Conservation (phyloP, 2,329 filamentous ascomycete genomes). For the Fusarium protoensiforme region DNA sequence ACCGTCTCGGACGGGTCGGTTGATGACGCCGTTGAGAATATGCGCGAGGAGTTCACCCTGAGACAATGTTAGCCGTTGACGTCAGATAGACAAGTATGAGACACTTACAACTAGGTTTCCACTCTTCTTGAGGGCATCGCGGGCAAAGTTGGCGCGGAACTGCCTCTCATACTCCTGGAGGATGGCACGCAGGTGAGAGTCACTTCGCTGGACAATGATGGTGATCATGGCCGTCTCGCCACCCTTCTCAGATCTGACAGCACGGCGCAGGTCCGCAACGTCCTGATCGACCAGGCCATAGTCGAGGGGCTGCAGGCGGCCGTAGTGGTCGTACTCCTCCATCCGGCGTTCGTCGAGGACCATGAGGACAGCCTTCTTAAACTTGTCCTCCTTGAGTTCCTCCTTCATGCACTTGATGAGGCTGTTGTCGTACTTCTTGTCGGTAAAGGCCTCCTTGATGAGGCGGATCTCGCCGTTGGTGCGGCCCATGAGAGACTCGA, state of each 20-base stretch:
- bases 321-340: conserved; percentile 79
- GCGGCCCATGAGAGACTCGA: conserved; percentile 91
- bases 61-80: conserved; percentile 5
- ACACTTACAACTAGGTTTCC: conserved; percentile 88
- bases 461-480: conserved; percentile 85
- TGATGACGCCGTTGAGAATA: conserved; percentile 96
- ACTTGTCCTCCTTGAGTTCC: conserved; percentile 95
- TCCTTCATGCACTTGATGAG: conserved; percentile 88
- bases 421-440: conserved; percentile 90
- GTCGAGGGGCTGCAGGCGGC: conserved; percentile 68
- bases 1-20: conserved; percentile 92
- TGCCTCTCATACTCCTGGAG: conserved; percentile 79
- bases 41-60: conserved; percentile 95
- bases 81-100: background rate
- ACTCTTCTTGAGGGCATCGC: conserved; percentile 88
- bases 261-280: conserved; percentile 74
- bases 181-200: conserved; percentile 84
- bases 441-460: conserved; percentile 89
- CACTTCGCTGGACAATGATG: conserved; percentile 83
- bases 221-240: conserved; percentile 90
- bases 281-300: conserved; percentile 74
- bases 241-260: conserved; percentile 78
- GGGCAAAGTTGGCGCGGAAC: conserved; percentile 84
- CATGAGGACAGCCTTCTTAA: conserved; percentile 86
- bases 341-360: conserved; percentile 86